Evolutionary conservation across 768 basidiomycete genomes (phyloP), one percentile per base, ranked within the genome.

Genomic region (Suillus cothurnatus): DNA sequence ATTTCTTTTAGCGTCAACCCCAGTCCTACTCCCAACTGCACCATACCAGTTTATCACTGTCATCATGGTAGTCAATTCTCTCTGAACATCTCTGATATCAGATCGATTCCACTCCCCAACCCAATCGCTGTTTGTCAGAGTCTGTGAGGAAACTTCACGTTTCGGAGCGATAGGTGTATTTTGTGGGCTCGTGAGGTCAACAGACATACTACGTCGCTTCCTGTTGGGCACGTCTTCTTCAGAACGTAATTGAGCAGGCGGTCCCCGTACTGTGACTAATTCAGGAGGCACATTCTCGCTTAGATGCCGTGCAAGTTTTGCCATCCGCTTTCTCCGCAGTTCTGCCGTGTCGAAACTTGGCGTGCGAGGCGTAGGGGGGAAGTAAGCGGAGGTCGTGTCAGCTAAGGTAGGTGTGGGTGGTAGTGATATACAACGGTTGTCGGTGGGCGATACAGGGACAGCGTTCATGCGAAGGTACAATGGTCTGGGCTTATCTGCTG

Each of bases 31-130:
- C n/a, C n/a, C n/a, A n/a, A n/a, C n/a, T n/a, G n/a, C n/a, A n/a
- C n/a, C n/a, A n/a, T n/a, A n/a, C n/a, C n/a, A n/a, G n/a, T n/a
- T n/a, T n/a, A n/a, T n/a, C n/a, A n/a, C n/a, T n/a, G n/a, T n/a
- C n/a, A n/a, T n/a, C n/a, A n/a, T n/a, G n/a, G n/a, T n/a, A n/a
- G n/a, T n/a, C n/a, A n/a, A n/a, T n/a, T 66, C n/a, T n/a, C n/a
- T n/a, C n/a, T n/a, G n/a, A n/a, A n/a, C n/a, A n/a, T n/a, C n/a
- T n/a, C n/a, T n/a, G 34, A 81, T 81, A 65, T 79, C 71, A 31
- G 70, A 62, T 34, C 78, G 71, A 67, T 81, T 81, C 81, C 81
- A 81, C 64, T 80, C 79, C 59, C 80, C 80, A 14, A 70, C 71
- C 81, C 80, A 81, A 11, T 73, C 65, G 59, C 66, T 62, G 38